Evolutionary conservation across 2,329 filamentous ascomycete genomes (phyloP).

Genomic region (Colletotrichum tropicicola): DNA sequence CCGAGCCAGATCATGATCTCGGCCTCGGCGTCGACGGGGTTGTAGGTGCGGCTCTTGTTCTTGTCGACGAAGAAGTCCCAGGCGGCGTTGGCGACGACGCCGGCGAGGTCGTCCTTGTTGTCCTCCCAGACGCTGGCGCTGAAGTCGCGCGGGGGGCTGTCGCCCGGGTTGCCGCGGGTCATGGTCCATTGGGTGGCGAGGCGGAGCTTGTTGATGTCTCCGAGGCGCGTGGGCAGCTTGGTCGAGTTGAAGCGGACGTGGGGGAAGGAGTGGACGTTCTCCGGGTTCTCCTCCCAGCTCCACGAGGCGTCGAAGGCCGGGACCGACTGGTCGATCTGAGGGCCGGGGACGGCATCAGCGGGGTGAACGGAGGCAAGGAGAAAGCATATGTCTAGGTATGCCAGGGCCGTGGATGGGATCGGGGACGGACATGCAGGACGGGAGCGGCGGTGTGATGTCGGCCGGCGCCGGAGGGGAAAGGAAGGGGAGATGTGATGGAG

Average conservation of each 20-base stretch:
- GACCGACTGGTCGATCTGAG: constrained; percentile 36
- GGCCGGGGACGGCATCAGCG: background rate
- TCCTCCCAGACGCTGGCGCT: constrained; percentile 29
- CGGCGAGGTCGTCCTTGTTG: constrained; percentile 34
- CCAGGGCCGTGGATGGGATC: background rate
- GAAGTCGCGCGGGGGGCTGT: constrained; percentile 32
- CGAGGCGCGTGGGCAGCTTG: constrained; percentile 37
- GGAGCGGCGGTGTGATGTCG: background rate
- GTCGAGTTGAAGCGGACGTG: constrained; percentile 41
- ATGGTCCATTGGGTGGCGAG: constrained; percentile 41
- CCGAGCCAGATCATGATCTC: constrained; percentile 46
- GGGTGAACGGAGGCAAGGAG: background rate
- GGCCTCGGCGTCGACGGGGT: constrained; percentile 38
- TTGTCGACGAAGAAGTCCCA: constrained; percentile 44
- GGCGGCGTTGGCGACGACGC: constrained; percentile 39
- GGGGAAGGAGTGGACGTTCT: constrained; percentile 42
- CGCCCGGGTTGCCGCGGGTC: constrained; percentile 34
- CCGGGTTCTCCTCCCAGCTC: constrained; percentile 38
- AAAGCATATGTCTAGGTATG: background rate
- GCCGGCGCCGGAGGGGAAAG: background rate
- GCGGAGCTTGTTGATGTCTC: constrained; percentile 38
- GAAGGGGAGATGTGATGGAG: background rate
- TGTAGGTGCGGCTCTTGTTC: constrained; percentile 34
- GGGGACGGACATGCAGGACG: background rate
- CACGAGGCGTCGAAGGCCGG: constrained; percentile 43